phyloP scores from a whole-genome alignment of 2,329 filamentous ascomycete genomes.

The Paraphoma sp. region DNA sequence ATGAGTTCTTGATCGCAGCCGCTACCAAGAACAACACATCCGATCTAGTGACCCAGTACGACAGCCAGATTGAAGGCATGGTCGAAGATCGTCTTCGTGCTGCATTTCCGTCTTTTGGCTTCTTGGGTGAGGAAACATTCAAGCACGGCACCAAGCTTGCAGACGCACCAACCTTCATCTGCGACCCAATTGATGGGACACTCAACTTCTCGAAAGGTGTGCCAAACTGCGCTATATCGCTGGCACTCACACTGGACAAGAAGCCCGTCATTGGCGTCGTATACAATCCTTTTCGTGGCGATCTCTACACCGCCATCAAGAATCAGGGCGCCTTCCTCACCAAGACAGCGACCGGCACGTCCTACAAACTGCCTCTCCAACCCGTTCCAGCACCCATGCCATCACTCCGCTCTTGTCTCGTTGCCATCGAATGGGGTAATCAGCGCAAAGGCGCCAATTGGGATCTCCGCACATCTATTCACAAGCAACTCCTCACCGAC shows the following conservation, averaged over 20 bases:
- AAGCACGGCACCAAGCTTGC: slow-evolving; percentile 39
- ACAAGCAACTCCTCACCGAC: slow-evolving; percentile 38
- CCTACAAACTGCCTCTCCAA: slow-evolving; percentile 39
- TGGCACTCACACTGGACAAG: slow-evolving; percentile 40
- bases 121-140: slow-evolving; percentile 48
- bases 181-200: slow-evolving; percentile 49
- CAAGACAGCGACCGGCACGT: slow-evolving; percentile 19
- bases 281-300: slow-evolving; percentile 43
- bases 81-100: slow-evolving; percentile 52
- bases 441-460: slow-evolving; percentile 47
- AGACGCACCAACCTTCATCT: slow-evolving; percentile 43
- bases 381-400: slow-evolving; percentile 30
- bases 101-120: slow-evolving; percentile 55
- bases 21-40: slow-evolving; percentile 49
- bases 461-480: slow-evolving; percentile 39
- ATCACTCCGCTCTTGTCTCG: slow-evolving; percentile 39
- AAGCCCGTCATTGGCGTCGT: slow-evolving; percentile 45
- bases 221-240: slow-evolving; percentile 43
- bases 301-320: slow-evolving; percentile 45
- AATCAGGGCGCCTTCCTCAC: slow-evolving; percentile 40
- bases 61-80: slow-evolving; percentile 61
- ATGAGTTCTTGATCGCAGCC: slow-evolving; percentile 25
- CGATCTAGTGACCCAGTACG: slow-evolving; percentile 63
- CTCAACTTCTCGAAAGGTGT: slow-evolving; percentile 50
- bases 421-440: slow-evolving; percentile 48